Conservation (phyloP, 1,284 basidiomycete genomes). For the Trametes sp. region DNA sequence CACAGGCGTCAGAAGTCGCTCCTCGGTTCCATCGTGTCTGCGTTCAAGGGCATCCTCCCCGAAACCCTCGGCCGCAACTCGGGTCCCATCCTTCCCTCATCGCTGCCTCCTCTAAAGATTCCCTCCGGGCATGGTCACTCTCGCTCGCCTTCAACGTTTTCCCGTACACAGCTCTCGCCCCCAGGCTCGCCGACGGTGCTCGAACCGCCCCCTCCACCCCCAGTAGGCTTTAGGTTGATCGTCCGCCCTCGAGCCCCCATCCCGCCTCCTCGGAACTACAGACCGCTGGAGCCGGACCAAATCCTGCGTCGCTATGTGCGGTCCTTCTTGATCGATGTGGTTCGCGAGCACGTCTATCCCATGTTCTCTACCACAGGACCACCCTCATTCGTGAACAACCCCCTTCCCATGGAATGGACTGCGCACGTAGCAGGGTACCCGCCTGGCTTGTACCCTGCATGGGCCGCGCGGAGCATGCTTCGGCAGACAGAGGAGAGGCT, state of each 20-base stretch:
- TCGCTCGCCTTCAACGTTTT: constrained; percentile 28
- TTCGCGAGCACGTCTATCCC: constrained; percentile 68
- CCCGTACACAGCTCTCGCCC: constrained; percentile 36
- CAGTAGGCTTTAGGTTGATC: constrained; percentile 17
- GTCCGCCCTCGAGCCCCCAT: constrained; percentile 31
- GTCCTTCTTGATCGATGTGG: constrained; percentile 78
- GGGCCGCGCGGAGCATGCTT: constrained; percentile 63
- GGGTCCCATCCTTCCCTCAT: constrained; percentile 13
- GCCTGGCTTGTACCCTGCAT: constrained; percentile 53
- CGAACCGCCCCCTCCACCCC: constrained; percentile 28
- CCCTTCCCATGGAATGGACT: constrained; percentile 43
- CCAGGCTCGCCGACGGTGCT: constrained; percentile 38
- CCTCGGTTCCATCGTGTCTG: constrained; percentile 73
- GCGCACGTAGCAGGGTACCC: constrained; percentile 32
- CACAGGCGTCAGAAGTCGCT: constrained; percentile 71
- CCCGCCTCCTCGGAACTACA: constrained; percentile 10
- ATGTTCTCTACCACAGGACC: constrained; percentile 45
- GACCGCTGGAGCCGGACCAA: constrained; percentile 19
- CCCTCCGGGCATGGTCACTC: constrained; percentile 21
- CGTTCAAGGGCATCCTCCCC: constrained; percentile 40
- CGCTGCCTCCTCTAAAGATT: constrained; percentile 27
- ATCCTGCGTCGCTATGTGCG: constrained; percentile 72
- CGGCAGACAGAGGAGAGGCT: constrained; percentile 56
- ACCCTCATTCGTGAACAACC: constrained; percentile 19
- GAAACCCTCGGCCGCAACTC: constrained; percentile 19